These are phyloP conservation scores for Eucalyptus virginea DNA, from an alignment of 345 rosid genomes.

Conservation along the genomic window DNA sequence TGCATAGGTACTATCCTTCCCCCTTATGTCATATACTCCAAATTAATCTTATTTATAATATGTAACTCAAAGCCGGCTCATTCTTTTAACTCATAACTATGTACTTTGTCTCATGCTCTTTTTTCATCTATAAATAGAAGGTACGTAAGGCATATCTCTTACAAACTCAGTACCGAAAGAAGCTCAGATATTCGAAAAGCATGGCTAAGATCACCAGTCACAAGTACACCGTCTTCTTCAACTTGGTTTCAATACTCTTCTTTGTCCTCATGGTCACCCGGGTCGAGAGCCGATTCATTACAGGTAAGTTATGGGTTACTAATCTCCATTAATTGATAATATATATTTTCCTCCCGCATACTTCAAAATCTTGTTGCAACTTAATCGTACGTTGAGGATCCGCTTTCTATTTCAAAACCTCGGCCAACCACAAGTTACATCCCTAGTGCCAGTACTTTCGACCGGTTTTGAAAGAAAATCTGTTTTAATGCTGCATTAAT, in stretches of 20 bases:
- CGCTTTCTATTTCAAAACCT: no score
- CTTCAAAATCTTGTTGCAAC: not conserved
- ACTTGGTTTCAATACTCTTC: not conserved
- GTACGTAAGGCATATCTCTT: not conserved
- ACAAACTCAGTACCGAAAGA: not conserved
- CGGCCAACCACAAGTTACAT: no score
- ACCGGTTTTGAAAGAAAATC: not conserved
- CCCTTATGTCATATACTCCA: not conserved
- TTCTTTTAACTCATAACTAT: no score
- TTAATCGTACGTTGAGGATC: not conserved
- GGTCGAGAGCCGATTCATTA: not conserved
- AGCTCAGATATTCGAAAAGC: not conserved
- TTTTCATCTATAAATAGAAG: not conserved
- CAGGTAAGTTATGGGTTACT: not conserved
- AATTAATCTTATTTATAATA: not conserved
- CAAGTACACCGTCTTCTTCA: not conserved
- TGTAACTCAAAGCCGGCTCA: not conserved
- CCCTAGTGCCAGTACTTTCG: not conserved
- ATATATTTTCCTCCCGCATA: not conserved
- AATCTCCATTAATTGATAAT: not conserved
- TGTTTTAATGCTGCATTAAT: not conserved
- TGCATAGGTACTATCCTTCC: not conserved
- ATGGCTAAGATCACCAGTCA: not conserved
- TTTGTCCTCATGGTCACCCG: not conserved
- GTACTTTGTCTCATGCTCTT: no score